Evolutionary conservation across 2,329 filamentous ascomycete genomes (phyloP).

Genomic region (Karstenula rhodostoma): DNA sequence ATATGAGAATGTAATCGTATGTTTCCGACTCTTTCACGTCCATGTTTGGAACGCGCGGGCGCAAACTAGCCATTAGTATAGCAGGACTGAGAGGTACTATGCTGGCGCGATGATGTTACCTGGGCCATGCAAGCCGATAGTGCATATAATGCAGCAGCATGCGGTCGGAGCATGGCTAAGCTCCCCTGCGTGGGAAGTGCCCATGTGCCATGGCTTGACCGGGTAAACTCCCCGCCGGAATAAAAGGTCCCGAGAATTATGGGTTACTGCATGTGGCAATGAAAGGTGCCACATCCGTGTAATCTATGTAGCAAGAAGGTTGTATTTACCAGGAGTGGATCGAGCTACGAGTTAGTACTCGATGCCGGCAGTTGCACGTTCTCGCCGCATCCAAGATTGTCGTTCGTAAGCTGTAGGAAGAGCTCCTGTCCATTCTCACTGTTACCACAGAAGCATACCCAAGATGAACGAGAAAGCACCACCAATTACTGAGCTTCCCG

Average conservation of each 20-base stretch:
- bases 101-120: not conserved
- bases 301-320: not conserved
- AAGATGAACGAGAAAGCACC: constrained; percentile 11
- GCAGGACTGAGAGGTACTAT: not conserved
- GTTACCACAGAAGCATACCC: constrained; percentile 14
- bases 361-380: constrained; percentile 22
- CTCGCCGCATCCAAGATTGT: not conserved
- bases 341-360: not conserved
- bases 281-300: not conserved
- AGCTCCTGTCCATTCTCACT: not conserved
- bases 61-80: not conserved
- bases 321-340: constrained; percentile 1
- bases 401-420: constrained; percentile 3
- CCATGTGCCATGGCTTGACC: constrained; percentile 14
- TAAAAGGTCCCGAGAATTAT: constrained; percentile 16
- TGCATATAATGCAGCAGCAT: not conserved
- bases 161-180: not conserved
- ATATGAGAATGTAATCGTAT: constrained; percentile 22
- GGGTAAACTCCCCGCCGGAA: constrained; percentile 22
- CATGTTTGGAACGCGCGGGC: constrained; percentile 9
- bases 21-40: constrained; percentile 19
- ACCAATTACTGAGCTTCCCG: not conserved
- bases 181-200: constrained; percentile 13
- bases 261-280: constrained; percentile 18
- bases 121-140: constrained; percentile 1